Base-by-base conservation (phyloP, 352 stramenopile genomes). In the Phytophthora capsici region DNA sequence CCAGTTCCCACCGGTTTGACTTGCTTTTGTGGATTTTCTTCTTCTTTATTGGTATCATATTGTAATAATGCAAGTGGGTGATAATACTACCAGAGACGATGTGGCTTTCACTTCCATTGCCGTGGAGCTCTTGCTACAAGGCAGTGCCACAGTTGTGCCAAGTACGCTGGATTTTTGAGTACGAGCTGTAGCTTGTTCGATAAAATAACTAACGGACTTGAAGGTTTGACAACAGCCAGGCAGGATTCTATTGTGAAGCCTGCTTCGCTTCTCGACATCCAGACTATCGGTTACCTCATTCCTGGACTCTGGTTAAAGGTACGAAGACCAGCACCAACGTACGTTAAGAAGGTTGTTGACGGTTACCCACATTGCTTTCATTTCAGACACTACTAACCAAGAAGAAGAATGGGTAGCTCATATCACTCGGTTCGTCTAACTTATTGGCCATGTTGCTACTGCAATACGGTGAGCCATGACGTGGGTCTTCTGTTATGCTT, bases 401-500 rank as follows among this genome's bases (percentile, higher is more conserved):
- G 75, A 89, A 19, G 52, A 87, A 38, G 82, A 88, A 17, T 92
- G 86, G 86, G 56, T 88, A 20, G 58, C 70, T 0, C 83, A 94
- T 37, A 49, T 91, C 25, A 65, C 75, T 3, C 73, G 71, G 85
- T 92, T 53, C 14, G 60, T 73, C 47, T n/a, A 22, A 50, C 9
- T 34, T 34, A 14, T 13, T 22, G 8, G 0, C 3, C 7, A 26
- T 10, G 14, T 34, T 47, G 13, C 30, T 52, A n/a, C n/a, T n/a
- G n/a, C n/a, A n/a, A n/a, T n/a, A n/a, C n/a, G n/a, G n/a, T n/a
- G n/a, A n/a, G n/a, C n/a, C n/a, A 12, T 38, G 10, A 49, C 36
- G 16, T 30, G 25, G 19, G 44, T 37, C 38, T 44, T 25, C 13
- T 44, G n/a, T n/a, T n/a, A n/a, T 10, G 28, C 6, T 13, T 53